Base-by-base conservation (phyloP, 1,284 basidiomycete genomes). In the Rhodotorula sp. region DNA sequence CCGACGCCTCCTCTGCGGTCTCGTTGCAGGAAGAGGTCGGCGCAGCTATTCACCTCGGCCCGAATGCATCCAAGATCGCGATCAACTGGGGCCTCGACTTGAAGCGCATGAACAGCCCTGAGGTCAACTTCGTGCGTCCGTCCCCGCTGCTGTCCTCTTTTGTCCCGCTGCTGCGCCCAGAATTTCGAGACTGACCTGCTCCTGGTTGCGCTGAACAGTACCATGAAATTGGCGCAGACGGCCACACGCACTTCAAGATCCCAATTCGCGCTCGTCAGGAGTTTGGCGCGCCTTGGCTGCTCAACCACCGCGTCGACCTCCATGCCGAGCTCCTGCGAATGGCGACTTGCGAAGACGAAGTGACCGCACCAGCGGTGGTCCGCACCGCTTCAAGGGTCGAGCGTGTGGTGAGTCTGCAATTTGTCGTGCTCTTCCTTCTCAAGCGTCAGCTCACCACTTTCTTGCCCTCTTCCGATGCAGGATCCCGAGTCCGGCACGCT, bases 241-340 rank as follows among this genome's bases (percentile, higher is more conserved):
- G 70, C 49, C 23, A 17, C 13, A 61, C 44, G 34, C 68, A 52
- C 61, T 73, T 68, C 50, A 68, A 67, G 19, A 62, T 56, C 34
- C 64, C 59, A 14, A 65, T 66, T 34, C 49, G 67, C 67, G 68
- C 49, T 3, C 53, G 49, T 60, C 67, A 70, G 48, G 73, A 71
- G 57, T 79, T 73, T 52, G 77, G 76, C 54, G 61, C 74, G 2
- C 70, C 74, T 7, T 78, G 78, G 79, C 73, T 79, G 16, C 72
- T 80, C 42, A 80, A 78, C 64, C 80, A 81, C 60, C 80, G 80
- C 27, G 76, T 77, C 14, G 79, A 79, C 53, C 70, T 81, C 16
- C 80, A 81, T 65, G 73, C 75, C 34, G 79, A 79, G 72, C 68
- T 81, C 14, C 55, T 67, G 8, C 60, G 70, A 7, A 58, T 78